Base-by-base conservation (phyloP, 345 rosid genomes). In the Camelina neglecta region DNA sequence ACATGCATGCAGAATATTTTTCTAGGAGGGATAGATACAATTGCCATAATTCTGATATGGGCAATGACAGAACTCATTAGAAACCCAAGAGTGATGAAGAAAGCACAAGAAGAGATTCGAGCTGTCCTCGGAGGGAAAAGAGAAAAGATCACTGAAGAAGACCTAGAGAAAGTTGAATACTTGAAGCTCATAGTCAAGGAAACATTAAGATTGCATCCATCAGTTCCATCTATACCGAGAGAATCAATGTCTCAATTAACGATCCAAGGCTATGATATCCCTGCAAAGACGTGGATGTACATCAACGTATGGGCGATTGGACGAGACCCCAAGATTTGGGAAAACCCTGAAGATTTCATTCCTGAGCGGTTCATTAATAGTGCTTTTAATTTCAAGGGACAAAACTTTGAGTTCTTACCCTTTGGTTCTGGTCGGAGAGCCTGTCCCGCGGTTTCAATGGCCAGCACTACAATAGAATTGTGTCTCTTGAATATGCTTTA, bases 181-280 rank as follows among this genome's bases (percentile, higher is more conserved):
- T 71, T 89, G 33, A 86, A 84, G 53, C 88, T 84, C 1, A 21
- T 88, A 7, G 79, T 88, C 13, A 88, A 83, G 39, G 92, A 92
- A 75, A 76, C 79, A 55, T 75, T 88, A 21, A 85, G 93, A 72
- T 87, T 92, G 33, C 97, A 90, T 56, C 96, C 92, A 2, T 73
- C 88, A 3, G 83, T 81, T 10, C 86, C 90, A 2, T 38, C 82
- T 16, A 47, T 85, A 0, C 48, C 54, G 10, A 83, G 87, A 64
- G 71, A 83, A 23, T 75, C 93, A 41, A 72, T 81, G 10, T 70
- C 85, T 57, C 68, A 80, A 26, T 73, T 87, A 57, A 77, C 55
- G 15, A 67, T 88, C 5, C 72, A 57, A 33, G 81, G 83, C 65
- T 88, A 86, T n/a, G 66, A 61, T 53, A 82, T 88, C 54, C 84